These are phyloP conservation scores for Liquidambar formosana DNA, from an alignment of 164 flowering plant genomes.

Conservation along the genomic window DNA sequence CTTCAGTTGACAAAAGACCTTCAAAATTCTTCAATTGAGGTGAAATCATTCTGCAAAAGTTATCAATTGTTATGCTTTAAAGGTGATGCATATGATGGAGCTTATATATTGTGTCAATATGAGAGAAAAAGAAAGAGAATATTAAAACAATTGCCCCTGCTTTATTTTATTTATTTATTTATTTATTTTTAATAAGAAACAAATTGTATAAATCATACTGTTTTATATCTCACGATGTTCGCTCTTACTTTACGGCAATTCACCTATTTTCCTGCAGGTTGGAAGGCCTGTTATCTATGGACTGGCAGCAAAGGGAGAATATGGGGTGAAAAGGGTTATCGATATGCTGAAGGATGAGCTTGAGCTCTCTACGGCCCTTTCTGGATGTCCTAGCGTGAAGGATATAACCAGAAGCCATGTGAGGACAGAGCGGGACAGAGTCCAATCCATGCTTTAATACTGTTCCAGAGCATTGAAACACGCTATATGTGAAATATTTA, in stretches of 20 bases:
- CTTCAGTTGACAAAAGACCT: conserved; percentile 62
- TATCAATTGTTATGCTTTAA: conserved; percentile 4
- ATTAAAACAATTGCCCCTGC: too few relatives aligned
- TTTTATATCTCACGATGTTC: too few relatives aligned
- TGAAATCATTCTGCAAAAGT: conserved; percentile 60
- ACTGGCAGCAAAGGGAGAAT: conserved; percentile 37
- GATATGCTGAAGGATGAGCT: conserved; percentile 73
- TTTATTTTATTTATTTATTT: too few relatives aligned
- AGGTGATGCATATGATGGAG: background rate
- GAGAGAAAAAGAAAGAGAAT: background rate
- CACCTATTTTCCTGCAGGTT: conserved; percentile 33
- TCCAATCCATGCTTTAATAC: conserved; percentile 36
- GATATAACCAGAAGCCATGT: conserved; percentile 60
- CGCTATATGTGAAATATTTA: too few relatives aligned
- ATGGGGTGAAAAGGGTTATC: conserved; percentile 49
- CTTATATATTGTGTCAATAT: background rate
- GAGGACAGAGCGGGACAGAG: conserved; percentile 38
- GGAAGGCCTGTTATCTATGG: conserved; percentile 66
- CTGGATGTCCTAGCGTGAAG: conserved; percentile 58
- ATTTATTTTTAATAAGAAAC: too few relatives aligned
- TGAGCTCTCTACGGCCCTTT: conserved; percentile 76
- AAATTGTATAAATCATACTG: too few relatives aligned
- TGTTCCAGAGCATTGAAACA: too few relatives aligned
- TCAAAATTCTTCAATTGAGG: conserved; percentile 70
- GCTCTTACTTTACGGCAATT: too few relatives aligned